These are phyloP conservation scores for Ciborinia camelliae DNA, from an alignment of 2,329 filamentous ascomycete species.

Conservation along the genomic window DNA sequence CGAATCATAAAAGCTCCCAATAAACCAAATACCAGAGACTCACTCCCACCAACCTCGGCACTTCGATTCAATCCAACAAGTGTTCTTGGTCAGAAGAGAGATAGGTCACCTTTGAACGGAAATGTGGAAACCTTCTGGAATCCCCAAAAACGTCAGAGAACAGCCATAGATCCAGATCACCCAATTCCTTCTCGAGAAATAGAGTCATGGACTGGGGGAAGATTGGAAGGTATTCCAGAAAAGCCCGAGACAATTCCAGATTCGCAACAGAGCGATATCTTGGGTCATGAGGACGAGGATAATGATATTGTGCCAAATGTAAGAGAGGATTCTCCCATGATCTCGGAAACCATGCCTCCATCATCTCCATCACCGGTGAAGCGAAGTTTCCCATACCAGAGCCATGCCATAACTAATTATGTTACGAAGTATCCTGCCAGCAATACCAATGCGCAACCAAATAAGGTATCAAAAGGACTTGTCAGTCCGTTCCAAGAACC, in stretches of 20 bases:
- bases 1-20: conserved; percentile 34
- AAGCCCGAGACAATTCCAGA: conserved; percentile 25
- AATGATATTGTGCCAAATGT: conserved; percentile 24
- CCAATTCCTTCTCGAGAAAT: conserved; percentile 35
- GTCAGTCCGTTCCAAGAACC: conserved; percentile 23
- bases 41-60: conserved; percentile 36
- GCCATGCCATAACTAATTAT: conserved; percentile 26
- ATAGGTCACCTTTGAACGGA: conserved; percentile 24
- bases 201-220: conserved; percentile 19
- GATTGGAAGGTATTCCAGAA: conserved; percentile 11
- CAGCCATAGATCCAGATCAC: conserved; percentile 32
- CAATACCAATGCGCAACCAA: conserved; percentile 15
- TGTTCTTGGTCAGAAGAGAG: conserved; percentile 28
- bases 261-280: conserved; percentile 30
- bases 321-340: conserved; percentile 27
- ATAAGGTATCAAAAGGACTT: conserved; percentile 1
- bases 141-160: conserved; percentile 33
- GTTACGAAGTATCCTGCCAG: conserved; percentile 23
- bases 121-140: conserved; percentile 24
- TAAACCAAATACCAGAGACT: conserved; percentile 32
- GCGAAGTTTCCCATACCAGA: conserved; percentile 9
- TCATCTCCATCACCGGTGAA: conserved; percentile 25
- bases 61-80: conserved; percentile 32
- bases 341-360: conserved; percentile 26
- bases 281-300: conserved; percentile 17